Base-by-base conservation (phyloP, 1,284 basidiomycete species). In the Mycena sp. region DNA sequence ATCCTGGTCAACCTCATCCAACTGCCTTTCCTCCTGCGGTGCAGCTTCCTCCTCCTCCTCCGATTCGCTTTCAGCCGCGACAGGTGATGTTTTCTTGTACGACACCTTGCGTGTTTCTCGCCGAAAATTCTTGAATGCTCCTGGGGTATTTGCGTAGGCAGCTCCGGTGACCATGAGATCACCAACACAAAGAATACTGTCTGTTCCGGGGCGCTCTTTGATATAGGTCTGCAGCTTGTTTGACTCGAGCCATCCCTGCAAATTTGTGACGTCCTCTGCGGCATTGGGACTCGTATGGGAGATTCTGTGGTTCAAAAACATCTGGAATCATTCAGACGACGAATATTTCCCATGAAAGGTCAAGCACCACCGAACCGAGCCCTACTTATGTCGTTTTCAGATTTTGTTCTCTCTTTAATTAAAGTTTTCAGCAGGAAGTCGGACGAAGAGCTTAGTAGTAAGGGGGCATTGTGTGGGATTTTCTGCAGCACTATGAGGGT, bases 81-180 rank as follows among this genome's bases (percentile, higher is more conserved):
- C 49, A 17, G 14, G 10, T 21, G n/a, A 16, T 19, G 6, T 16
- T 25, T 53, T 49, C 7, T 25, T 49, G 12, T 49, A 44, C 14
- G 48, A 23, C 16, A 49, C 25, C 40, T 6, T 53, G 10, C 50
- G 25, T 23, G 21, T 30, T 26, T 61, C 58, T 19, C 25, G 14
- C 16, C 58, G 50, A 29, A 61, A 61, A 9, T n/a, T 54, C 21
- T 29, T 10, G 41, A 41, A 61, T 14, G 58, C 58, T 17, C 29
- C 30, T 12, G 32, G 50, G 6, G 37, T 50, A 23, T 49, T 58
- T 19, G 45, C 14, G 40, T 58, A 58, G 19, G 28, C 37, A 12
- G 21, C 23, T 17, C 52, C 52, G 12, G 21, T 29, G 21, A 40
- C 57, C 17, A 59, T 23, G 14, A 61, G 40, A 21, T 61, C 58